Conservation (phyloP, 768 basidiomycete species). For the Cystofilobasidium bisporidii region DNA sequence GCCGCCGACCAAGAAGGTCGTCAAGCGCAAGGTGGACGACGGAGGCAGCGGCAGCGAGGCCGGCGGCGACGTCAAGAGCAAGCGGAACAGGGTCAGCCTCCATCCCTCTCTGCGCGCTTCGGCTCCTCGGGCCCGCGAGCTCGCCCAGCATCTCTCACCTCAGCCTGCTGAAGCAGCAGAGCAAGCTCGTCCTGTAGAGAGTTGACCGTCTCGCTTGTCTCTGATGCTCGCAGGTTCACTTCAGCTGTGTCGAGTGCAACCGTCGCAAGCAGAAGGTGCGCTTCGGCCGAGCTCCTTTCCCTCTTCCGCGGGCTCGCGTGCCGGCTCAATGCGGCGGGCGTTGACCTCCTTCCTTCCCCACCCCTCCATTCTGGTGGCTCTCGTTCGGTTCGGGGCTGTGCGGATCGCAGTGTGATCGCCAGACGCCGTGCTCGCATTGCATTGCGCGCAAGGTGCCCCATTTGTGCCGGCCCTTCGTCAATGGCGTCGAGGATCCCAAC, state of each 20-base stretch:
- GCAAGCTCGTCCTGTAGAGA: too few species aligned
- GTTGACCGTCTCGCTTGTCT: background rate
- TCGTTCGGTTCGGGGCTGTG: background rate
- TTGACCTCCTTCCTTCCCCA: too few species aligned
- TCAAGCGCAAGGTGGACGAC: slow-evolving; percentile 12
- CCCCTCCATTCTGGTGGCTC: background rate
- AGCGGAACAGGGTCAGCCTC: slow-evolving; percentile 21
- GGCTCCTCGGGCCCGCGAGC: too few species aligned
- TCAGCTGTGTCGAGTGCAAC: slow-evolving; percentile 25
- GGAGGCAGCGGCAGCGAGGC: background rate
- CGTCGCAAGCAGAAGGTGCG: slow-evolving; percentile 25
- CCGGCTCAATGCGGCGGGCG: too few species aligned
- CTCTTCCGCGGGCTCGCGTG: too few species aligned
- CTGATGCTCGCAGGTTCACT: slow-evolving; percentile 13
- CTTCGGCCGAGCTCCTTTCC: too few species aligned
- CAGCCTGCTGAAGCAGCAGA: too few species aligned
- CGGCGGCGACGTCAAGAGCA: background rate
- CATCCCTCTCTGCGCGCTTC: background rate
- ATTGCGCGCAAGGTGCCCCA: slow-evolving; percentile 40
- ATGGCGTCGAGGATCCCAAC: slow-evolving; percentile 18
- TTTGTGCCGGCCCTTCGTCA: slow-evolving; percentile 33
- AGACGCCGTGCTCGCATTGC: slow-evolving; percentile 33
- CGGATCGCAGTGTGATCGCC: slow-evolving; percentile 11
- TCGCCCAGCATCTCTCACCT: too few species aligned
- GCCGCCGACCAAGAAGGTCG: slow-evolving; percentile 1